A percentile compares a stretch with the other conserved stretches of the same genome.
Evolutionary conservation across 352 stramenopile genomes (phyloP).

Genomic region (Phytophthora pistaciae): DNA sequence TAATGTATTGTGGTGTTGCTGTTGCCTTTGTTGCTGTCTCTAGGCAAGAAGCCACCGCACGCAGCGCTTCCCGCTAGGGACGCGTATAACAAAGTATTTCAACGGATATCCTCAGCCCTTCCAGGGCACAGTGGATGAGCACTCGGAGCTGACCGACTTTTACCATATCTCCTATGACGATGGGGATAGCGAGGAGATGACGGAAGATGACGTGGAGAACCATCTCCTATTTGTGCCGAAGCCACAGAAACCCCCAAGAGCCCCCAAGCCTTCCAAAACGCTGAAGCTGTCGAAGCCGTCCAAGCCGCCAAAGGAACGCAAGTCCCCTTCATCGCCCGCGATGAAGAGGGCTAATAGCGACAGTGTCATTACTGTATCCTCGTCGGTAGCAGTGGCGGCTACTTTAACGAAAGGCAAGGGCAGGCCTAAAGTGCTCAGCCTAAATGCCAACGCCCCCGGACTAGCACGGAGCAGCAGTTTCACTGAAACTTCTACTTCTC

Average conservation of each 20-base stretch:
- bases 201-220: conserved; percentile 66
- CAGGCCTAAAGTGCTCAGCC: conserved; percentile 43
- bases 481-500: conserved; percentile 1
- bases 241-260: conserved; percentile 15
- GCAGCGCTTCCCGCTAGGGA: conserved; percentile 68
- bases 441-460: conserved; percentile 56
- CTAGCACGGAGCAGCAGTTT: conserved; percentile 26
- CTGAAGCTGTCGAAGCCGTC: conserved; percentile 10
- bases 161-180: conserved; percentile 87
- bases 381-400: conserved; percentile 6
- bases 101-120: conserved; percentile 69
- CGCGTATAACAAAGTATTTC: conserved; percentile 77
- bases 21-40: conserved; percentile 12
- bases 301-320: conserved; percentile 15
- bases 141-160: conserved; percentile 57
- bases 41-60: conserved; percentile 60
- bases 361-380: conserved; percentile 18
- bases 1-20: conserved; percentile 28
- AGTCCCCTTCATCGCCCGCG: conserved; percentile 3
- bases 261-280: conserved; percentile 29
- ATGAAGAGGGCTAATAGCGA: conserved; percentile 31
- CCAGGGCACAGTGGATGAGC: conserved; percentile 63
- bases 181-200: conserved; percentile 86
- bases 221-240: conserved; percentile 44
- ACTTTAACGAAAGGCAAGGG: conserved; percentile 17